phyloP scores from a whole-genome alignment of 1,284 basidiomycete genomes.

The Inonotus obliquus region DNA sequence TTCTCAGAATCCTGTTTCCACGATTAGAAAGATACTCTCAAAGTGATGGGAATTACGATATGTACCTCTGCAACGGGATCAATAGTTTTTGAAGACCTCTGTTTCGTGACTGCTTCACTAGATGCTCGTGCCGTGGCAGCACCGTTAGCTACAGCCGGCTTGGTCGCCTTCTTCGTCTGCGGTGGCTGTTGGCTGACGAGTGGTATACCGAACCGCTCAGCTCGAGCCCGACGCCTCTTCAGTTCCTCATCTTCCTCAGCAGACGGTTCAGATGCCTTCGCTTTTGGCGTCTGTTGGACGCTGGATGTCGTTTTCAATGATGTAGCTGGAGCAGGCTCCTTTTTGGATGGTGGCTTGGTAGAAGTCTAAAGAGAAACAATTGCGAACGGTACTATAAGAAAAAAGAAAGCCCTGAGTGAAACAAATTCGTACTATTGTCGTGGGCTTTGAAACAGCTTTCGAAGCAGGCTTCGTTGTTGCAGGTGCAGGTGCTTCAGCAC shows the following conservation, averaged over 20 bases:
- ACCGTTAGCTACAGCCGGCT: neutral
- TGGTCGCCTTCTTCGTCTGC: neutral
- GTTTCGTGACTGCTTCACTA: neutral
- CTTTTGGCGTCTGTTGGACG: conserved; percentile 16
- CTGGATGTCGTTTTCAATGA: conserved; percentile 1
- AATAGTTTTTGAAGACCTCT: neutral
- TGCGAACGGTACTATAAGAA: neutral
- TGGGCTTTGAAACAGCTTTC: neutral
- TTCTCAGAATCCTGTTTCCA: conserved; percentile 41
- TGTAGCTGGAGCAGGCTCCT: conserved; percentile 6
- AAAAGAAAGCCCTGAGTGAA: neutral
- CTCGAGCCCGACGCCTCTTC: conserved; percentile 56
- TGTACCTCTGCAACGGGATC: conserved; percentile 4
- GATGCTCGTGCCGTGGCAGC: neutral
- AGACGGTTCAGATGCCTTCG: conserved; percentile 15
- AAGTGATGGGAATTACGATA: conserved; percentile 23
- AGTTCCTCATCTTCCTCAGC: conserved; percentile 41
- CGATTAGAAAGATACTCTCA: conserved; percentile 18
- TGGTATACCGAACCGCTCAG: conserved; percentile 65
- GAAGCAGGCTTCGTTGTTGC: neutral
- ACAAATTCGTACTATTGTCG: neutral
- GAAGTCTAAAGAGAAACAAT: conserved; percentile 6
- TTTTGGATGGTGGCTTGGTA: neutral
- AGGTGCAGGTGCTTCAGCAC: conserved; percentile 7
- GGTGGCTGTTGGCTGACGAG: conserved; percentile 39